Base-by-base conservation (phyloP, 495 filamentous ascomycete genomes). In the Trichoderma gamsii region DNA sequence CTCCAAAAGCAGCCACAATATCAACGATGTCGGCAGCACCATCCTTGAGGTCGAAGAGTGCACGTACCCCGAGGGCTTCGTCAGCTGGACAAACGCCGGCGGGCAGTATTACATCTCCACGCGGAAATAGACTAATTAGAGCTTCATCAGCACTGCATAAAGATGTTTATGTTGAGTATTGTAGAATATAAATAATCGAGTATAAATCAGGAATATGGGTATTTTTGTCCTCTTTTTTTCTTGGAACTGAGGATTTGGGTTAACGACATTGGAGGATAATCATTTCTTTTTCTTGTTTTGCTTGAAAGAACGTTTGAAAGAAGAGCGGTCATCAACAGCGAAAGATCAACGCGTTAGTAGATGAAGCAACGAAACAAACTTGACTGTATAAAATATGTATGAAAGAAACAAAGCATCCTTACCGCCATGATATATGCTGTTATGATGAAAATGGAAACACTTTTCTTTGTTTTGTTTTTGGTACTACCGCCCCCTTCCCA, bases 71-170 rank as follows among this genome's bases (percentile, higher is more conserved):
- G 89, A 88, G 35, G 86, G 87, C 51, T 88, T 86, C 72, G 95
- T 99, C 69, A 97, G 93, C 77, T 99, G 95, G 95, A 96, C 91
- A 3, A 88, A 89, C 72, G 86, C 87, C 68, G 85, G 88, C 27
- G 96, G 92, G 51, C 87, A 86, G 63, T 99, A 93, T 73, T 97
- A 88, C 72, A 90, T 98, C 70, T 91, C 93, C 61, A 93, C 85
- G 12, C 96, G 93, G 78, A 92, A 96, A 72, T 81, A 78, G 38
- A 46, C 32, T 21, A 43, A 61, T 61, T 61, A 61, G 56, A 61
- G 56, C 56, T 61, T 61, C 56, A 61, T 61, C 6, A 7, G 23
- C 56, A 61, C 56, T 61, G 56, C 56, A 61, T 61, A 61, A 61
- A 61, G 25, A 29, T 32, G 23, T 27, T 38, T 32, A 61, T 61